A percentile compares a stretch with the other conserved stretches of the same genome.
Evolutionary conservation across 2,329 filamentous ascomycete genomes (phyloP).

Genomic region (Fusarium siculi): DNA sequence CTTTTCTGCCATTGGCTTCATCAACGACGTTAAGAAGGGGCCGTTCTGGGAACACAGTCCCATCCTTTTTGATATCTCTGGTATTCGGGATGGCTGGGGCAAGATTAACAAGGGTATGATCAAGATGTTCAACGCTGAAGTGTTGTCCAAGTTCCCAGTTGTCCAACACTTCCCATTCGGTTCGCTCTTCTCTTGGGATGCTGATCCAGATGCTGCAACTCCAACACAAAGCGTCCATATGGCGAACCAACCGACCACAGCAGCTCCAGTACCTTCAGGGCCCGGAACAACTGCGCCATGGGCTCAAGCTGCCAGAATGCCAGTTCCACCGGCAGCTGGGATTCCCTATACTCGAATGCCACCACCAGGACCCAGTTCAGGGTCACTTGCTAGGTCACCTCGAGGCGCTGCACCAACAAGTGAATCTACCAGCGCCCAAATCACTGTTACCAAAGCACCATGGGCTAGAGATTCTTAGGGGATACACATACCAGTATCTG

Average conservation of each 20-base stretch:
- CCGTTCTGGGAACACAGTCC: constrained; percentile 98
- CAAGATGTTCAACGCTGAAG: constrained; percentile 99
- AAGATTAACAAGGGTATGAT: constrained; percentile 99
- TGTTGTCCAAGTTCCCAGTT: constrained; percentile 95
- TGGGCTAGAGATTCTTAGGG: constrained; percentile 53
- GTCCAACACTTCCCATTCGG: constrained; percentile 96
- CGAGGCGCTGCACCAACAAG: constrained; percentile 32
- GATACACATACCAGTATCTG: background rate
- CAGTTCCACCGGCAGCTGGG: constrained; percentile 48
- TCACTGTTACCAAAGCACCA: constrained; percentile 58
- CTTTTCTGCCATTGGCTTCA: constrained; percentile 95
- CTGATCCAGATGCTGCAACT: constrained; percentile 67
- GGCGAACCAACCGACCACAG: constrained; percentile 61
- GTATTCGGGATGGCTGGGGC: constrained; percentile 92
- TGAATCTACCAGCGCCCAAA: constrained; percentile 52
- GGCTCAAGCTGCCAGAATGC: constrained; percentile 56
- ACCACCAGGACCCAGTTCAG: constrained; percentile 44
- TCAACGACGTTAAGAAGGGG: constrained; percentile 94
- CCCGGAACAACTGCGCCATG: constrained; percentile 57
- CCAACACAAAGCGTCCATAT: constrained; percentile 66
- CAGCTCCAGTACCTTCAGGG: constrained; percentile 33
- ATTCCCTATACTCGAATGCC: constrained; percentile 54
- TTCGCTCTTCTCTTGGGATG: constrained; percentile 81
- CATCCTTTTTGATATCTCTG: constrained; percentile 93
- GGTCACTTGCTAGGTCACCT: constrained; percentile 39